Percentiles rank a stretch among this genome's conserved stretches.
Evolutionary conservation across 2,329 filamentous ascomycete genomes (phyloP).

Genomic region (Aspergillus novofumigatus): DNA sequence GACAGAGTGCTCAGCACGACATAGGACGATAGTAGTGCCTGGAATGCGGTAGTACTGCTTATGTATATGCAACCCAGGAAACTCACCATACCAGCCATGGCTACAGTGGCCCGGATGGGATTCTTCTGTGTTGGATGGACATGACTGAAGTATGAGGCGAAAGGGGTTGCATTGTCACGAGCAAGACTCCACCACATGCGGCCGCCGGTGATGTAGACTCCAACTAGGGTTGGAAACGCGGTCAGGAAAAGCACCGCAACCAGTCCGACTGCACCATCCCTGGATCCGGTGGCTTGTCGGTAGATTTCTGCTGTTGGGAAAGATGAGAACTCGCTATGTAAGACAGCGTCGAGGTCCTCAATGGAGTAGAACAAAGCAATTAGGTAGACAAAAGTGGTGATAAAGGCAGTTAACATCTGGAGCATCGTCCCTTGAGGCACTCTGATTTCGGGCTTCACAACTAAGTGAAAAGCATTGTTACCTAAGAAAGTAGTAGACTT

Average conservation of each 20-base stretch:
- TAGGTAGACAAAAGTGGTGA: conserved; percentile 45
- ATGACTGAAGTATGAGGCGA: conserved; percentile 43
- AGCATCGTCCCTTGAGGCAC: conserved; percentile 44
- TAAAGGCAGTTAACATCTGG: conserved; percentile 43
- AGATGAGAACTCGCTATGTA: conserved; percentile 39
- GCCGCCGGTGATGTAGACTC: conserved; percentile 53
- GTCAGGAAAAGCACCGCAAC: conserved; percentile 53
- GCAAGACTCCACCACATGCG: conserved; percentile 60
- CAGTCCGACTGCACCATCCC: conserved; percentile 49
- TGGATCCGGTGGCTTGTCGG: conserved; percentile 52
- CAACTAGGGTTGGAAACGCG: conserved; percentile 49
- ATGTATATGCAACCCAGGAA: conserved; percentile 62
- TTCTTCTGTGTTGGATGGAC: conserved; percentile 47
- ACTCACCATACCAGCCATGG: conserved; percentile 49
- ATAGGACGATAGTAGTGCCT: conserved; percentile 61
- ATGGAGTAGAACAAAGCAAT: conserved; percentile 39
- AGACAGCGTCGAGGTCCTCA: conserved; percentile 48
- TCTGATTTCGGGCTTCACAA: conserved; percentile 28
- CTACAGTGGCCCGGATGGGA: conserved; percentile 55
- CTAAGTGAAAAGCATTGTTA: conserved; percentile 9
- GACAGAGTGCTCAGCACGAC: conserved; percentile 53
- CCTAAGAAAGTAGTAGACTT: not conserved
- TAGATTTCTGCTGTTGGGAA: conserved; percentile 67
- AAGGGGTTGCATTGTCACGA: conserved; percentile 55
- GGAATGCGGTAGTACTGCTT: conserved; percentile 63